Evolutionary conservation across 176 grass and related monocot species (phyloP).

Genomic region (Poa pratensis): DNA sequence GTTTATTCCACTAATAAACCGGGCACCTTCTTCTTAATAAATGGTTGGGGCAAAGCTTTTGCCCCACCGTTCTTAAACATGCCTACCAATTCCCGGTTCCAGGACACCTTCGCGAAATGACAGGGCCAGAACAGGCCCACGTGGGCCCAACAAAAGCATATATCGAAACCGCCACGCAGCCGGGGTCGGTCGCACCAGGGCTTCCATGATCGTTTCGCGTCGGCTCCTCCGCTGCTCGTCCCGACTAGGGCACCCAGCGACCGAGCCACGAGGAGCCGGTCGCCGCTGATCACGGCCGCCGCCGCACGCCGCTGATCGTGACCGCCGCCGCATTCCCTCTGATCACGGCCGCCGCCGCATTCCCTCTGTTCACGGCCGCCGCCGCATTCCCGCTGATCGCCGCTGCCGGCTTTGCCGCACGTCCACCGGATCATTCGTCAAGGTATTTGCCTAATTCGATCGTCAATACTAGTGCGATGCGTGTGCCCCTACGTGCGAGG

Average conservation of each 20-base stretch:
- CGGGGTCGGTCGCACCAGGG: neutral
- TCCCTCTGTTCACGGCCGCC: neutral
- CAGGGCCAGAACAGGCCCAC: neutral
- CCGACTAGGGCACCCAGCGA: neutral
- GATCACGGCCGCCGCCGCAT: neutral
- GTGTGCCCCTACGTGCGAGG: neutral
- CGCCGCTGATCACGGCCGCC: neutral
- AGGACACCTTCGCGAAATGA: no score
- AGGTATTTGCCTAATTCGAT: constrained; percentile 19
- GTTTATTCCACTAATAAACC: no score
- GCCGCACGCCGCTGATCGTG: neutral
- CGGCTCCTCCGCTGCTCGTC: neutral
- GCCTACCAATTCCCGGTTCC: no score
- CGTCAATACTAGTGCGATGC: neutral
- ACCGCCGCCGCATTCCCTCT: neutral
- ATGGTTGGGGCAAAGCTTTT: no score
- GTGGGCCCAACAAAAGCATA: neutral
- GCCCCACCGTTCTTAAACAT: no score
- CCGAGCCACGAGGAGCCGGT: neutral
- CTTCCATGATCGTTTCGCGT: neutral
- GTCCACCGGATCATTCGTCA: neutral
- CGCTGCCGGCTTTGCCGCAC: neutral
- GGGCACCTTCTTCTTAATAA: no score
- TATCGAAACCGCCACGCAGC: neutral
- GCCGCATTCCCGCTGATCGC: neutral